Evolutionary conservation across 1,139 yeast species (phyloP).

Genomic region (Arxiozyma heterogenica): DNA sequence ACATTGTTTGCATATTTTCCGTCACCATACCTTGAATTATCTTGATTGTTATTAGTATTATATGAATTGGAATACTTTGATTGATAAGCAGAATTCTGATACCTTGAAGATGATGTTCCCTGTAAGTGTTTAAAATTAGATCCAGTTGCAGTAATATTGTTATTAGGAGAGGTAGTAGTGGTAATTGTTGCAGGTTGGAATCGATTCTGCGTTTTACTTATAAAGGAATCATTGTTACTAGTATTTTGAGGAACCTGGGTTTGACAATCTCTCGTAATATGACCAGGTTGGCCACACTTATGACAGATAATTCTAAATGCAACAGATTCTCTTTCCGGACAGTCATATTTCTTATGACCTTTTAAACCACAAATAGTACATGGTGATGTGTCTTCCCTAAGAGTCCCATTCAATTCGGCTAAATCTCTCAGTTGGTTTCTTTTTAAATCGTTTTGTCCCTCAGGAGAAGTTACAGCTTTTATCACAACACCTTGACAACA

Average conservation of each 20-base stretch:
- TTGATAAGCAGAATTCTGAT: background rate
- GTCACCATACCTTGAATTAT: background rate
- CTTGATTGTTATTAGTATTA: background rate
- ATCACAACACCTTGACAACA: conserved; percentile 70
- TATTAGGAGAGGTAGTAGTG: conserved; percentile 7
- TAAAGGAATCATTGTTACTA: conserved; percentile 18
- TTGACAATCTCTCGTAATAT: conserved; percentile 80
- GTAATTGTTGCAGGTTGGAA: conserved; percentile 6
- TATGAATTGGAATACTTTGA: background rate
- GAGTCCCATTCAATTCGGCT: conserved; percentile 90
- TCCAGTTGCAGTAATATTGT: background rate
- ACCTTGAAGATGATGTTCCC: background rate
- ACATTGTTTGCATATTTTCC: background rate
- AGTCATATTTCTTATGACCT: conserved; percentile 55
- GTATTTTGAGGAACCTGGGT: background rate
- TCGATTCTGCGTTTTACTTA: background rate
- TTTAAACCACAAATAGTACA: conserved; percentile 49
- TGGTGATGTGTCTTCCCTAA: conserved; percentile 69
- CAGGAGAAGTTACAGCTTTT: conserved; percentile 80
- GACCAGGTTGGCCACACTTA: conserved; percentile 76
- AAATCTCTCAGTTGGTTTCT: conserved; percentile 84
- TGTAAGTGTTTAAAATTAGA: background rate
- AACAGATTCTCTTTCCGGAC: conserved; percentile 47
- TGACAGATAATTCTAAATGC: conserved; percentile 60
- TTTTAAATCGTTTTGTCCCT: conserved; percentile 86